Conservation (phyloP, 2,329 filamentous ascomycete species). For the Arthrobotrys entomopaga region DNA sequence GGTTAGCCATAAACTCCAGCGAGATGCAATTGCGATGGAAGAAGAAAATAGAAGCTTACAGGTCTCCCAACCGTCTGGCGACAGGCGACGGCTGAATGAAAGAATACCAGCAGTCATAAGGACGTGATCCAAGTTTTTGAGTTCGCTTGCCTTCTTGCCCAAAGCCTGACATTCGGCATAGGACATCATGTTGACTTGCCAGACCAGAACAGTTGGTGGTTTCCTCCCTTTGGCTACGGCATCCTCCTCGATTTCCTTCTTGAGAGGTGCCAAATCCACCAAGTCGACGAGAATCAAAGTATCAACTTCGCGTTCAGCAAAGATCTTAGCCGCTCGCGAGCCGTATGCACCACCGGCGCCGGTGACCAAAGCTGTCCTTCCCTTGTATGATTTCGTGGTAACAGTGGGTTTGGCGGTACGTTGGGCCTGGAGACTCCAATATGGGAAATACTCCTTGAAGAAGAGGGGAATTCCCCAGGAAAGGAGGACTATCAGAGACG, state of each 20-base stretch:
- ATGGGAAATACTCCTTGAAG: slow-evolving; percentile 62
- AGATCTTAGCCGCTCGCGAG: slow-evolving; percentile 61
- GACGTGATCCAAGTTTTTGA: slow-evolving; percentile 61
- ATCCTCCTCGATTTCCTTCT: slow-evolving; percentile 61
- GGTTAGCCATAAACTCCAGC: slow-evolving; percentile 21
- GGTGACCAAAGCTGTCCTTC: slow-evolving; percentile 60
- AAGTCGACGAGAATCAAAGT: slow-evolving; percentile 62
- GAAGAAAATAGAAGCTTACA: slow-evolving; percentile 57
- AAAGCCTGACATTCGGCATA: slow-evolving; percentile 61
- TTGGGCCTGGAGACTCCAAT: slow-evolving; percentile 60
- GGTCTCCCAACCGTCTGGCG: slow-evolving; percentile 63
- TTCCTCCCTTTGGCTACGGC: slow-evolving; percentile 58
- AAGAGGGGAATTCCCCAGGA: slow-evolving; percentile 60
- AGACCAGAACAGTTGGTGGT: slow-evolving; percentile 61
- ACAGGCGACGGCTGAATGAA: slow-evolving; percentile 61
- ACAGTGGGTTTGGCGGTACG: slow-evolving; percentile 61
- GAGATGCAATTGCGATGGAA: slow-evolving; percentile 14
- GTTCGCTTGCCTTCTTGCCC: slow-evolving; percentile 58
- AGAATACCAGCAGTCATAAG: slow-evolving; percentile 63
- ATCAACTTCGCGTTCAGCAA: slow-evolving; percentile 61
- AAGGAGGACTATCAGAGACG: slow-evolving; percentile 56
- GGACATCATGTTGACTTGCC: slow-evolving; percentile 62
- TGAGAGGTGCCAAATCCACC: slow-evolving; percentile 60
- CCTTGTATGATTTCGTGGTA: slow-evolving; percentile 61
- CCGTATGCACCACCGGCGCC: slow-evolving; percentile 60